Evolutionary conservation across 2,329 filamentous ascomycete species (phyloP).

Genomic region (Endoconidiophora polonica): DNA sequence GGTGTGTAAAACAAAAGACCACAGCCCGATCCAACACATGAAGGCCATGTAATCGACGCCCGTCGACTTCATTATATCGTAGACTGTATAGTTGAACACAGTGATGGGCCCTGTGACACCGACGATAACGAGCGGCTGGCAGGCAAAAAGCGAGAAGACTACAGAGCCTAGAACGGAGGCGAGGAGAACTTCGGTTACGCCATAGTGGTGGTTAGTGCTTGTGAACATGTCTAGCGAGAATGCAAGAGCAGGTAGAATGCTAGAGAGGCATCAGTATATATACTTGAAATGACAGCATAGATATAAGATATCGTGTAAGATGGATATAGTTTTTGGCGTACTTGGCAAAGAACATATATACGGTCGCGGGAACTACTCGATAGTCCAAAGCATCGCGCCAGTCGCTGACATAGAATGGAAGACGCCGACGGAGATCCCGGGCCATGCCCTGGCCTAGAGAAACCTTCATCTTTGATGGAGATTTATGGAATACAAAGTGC

Average conservation of each 20-base stretch:
- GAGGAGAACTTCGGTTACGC: slow-evolving; percentile 82
- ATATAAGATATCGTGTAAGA: too few relatives aligned
- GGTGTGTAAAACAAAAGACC: slow-evolving; percentile 76
- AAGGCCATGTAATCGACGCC: slow-evolving; percentile 74
- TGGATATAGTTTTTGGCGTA: slow-evolving; percentile 23
- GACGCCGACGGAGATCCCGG: slow-evolving; percentile 57
- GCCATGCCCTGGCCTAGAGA: slow-evolving; percentile 58
- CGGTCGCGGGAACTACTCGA: slow-evolving; percentile 67
- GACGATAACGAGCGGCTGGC: slow-evolving; percentile 78
- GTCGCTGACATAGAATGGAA: slow-evolving; percentile 66
- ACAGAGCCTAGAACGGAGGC: slow-evolving; percentile 68
- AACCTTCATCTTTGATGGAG: neutral
- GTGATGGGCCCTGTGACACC: slow-evolving; percentile 85
- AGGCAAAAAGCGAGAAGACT: slow-evolving; percentile 64
- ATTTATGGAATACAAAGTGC: neutral
- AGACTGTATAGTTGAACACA: slow-evolving; percentile 88
- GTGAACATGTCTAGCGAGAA: slow-evolving; percentile 91
- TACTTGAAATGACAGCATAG: neutral
- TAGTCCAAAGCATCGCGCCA: slow-evolving; percentile 85
- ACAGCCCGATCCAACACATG: slow-evolving; percentile 85
- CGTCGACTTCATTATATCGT: slow-evolving; percentile 65
- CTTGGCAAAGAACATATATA: slow-evolving; percentile 96
- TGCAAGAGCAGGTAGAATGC: slow-evolving; percentile 71
- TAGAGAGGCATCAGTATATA: slow-evolving; percentile 20
- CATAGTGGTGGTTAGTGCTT: slow-evolving; percentile 69